Percentiles rank a stretch among this genome's conserved stretches.
Evolutionary conservation across 805 yeast species (phyloP).

Genomic region (Candida xyloterini): DNA sequence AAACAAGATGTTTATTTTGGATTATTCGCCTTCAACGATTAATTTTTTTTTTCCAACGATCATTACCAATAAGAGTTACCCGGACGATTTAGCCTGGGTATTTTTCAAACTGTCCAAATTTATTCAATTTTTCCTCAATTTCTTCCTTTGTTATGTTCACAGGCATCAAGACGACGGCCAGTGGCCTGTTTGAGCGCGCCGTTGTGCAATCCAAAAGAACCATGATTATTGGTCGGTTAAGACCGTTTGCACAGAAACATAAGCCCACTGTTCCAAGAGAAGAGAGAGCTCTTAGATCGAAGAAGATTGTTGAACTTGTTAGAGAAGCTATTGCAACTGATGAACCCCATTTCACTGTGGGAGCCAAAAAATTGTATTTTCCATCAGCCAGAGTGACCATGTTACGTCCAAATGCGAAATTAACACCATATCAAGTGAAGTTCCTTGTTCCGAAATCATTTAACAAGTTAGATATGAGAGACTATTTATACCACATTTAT

Average conservation of each 20-base stretch:
- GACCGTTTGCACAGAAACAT: constrained; percentile 28
- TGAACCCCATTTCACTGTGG: constrained; percentile 78
- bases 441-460: constrained; percentile 91
- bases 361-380: constrained; percentile 72
- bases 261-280: constrained; percentile 19
- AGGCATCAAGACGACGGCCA: constrained; percentile 2
- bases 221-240: constrained; percentile 29
- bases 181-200: constrained; percentile 11
- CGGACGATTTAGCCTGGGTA: neutral
- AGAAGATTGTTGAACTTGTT: constrained; percentile 27
- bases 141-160: constrained; percentile 5
- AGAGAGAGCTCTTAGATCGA: constrained; percentile 27
- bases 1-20: constrained; percentile 12
- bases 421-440: constrained; percentile 95
- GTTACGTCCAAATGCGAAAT: constrained; percentile 90
- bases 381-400: constrained; percentile 82
- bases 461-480: constrained; percentile 92
- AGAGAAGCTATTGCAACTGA: constrained; percentile 55
- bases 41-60: constrained; percentile 10
- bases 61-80: neutral
- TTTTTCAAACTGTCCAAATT: constrained; percentile 1
- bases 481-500: constrained; percentile 85
- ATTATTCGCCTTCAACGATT: constrained; percentile 12
- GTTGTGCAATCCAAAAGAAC: constrained; percentile 21
- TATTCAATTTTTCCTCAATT: constrained; percentile 1